Percentiles rank a stretch among this genome's conserved stretches.
These are phyloP conservation scores for Stagonosporopsis tanaceti DNA, from an alignment of 2,329 filamentous ascomycete genomes.

Conservation along the genomic window DNA sequence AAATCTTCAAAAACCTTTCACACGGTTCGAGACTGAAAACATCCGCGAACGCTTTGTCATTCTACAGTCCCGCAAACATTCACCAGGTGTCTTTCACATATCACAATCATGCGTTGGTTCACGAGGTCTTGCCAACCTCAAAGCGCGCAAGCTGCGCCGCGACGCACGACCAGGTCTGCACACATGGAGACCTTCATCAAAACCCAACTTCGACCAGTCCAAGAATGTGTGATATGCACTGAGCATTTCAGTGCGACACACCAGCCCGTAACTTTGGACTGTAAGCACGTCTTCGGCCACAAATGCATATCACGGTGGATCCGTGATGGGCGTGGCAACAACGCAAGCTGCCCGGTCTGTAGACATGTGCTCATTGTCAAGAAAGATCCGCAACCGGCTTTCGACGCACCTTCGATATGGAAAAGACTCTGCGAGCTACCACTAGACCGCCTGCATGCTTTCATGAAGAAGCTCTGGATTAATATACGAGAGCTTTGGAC, in stretches of 20 bases:
- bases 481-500: constrained; percentile 32
- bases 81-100: constrained; percentile 7
- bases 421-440: constrained; percentile 35
- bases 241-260: constrained; percentile 36
- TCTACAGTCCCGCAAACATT: constrained; percentile 18
- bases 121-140: background rate
- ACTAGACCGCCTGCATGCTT: constrained; percentile 25
- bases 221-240: constrained; percentile 39
- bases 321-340: constrained; percentile 32
- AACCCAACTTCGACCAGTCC: constrained; percentile 35
- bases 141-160: background rate
- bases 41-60: constrained; percentile 2
- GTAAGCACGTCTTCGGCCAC: constrained; percentile 45
- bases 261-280: constrained; percentile 40
- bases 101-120: background rate
- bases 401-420: constrained; percentile 38
- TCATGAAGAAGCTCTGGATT: constrained; percentile 34
- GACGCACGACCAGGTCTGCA: background rate
- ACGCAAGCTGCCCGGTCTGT: constrained; percentile 39
- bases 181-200: constrained; percentile 39
- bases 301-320: constrained; percentile 42
- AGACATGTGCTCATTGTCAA: constrained; percentile 31
- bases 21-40: background rate
- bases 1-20: background rate
- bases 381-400: constrained; percentile 16